Conservation (phyloP, 495 filamentous ascomycete genomes). For the Neurospora hispaniola region DNA sequence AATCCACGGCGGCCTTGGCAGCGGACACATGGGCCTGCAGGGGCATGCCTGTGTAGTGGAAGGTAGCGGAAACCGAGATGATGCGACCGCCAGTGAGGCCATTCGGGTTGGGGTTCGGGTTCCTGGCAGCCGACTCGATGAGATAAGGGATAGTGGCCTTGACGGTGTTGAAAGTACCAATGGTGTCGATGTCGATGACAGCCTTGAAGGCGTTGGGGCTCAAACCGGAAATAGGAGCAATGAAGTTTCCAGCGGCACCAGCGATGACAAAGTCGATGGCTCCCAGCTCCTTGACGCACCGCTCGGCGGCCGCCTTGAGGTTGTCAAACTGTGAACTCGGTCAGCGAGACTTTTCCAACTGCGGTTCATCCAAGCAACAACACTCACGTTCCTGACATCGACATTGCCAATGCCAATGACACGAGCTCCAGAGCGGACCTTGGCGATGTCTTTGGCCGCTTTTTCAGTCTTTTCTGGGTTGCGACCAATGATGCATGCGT, state of each 20-base stretch:
- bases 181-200: slow-evolving; percentile 91
- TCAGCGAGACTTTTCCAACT: slow-evolving; percentile 9
- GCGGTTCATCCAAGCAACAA: neutral
- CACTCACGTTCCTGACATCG: slow-evolving; percentile 58
- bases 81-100: slow-evolving; percentile 67
- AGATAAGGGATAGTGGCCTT: slow-evolving; percentile 83
- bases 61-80: slow-evolving; percentile 76
- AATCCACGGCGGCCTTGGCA: slow-evolving; percentile 86
- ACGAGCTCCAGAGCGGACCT: slow-evolving; percentile 62
- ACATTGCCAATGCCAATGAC: slow-evolving; percentile 77
- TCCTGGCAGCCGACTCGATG: slow-evolving; percentile 55
- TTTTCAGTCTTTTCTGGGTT: slow-evolving; percentile 81
- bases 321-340: slow-evolving; percentile 39
- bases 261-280: slow-evolving; percentile 91
- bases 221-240: slow-evolving; percentile 73
- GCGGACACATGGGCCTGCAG: slow-evolving; percentile 79
- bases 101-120: slow-evolving; percentile 34
- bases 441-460: slow-evolving; percentile 69
- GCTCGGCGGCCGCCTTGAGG: slow-evolving; percentile 62
- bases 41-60: slow-evolving; percentile 78
- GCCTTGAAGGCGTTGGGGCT: slow-evolving; percentile 85
- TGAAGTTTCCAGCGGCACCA: slow-evolving; percentile 93
- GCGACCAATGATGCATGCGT: slow-evolving; percentile 87
- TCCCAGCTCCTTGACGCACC: slow-evolving; percentile 71
- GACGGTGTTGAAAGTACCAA: slow-evolving; percentile 88